Evolutionary conservation across 2,329 filamentous ascomycete genomes (phyloP).

Genomic region (Aspergillus jensenii): DNA sequence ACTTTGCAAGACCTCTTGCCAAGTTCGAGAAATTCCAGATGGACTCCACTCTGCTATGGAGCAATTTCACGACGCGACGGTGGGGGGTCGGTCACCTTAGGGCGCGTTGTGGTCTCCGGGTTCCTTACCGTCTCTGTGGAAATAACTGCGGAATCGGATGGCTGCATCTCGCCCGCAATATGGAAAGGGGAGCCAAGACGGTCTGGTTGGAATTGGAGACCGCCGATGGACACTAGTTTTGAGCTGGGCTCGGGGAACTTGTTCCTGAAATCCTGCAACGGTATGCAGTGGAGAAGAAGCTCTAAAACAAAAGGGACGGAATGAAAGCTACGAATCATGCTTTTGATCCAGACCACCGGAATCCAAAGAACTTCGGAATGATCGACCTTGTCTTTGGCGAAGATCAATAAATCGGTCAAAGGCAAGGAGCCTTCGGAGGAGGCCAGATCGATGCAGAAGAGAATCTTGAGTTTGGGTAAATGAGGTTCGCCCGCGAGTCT

Average conservation of each 20-base stretch:
- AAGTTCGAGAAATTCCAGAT: constrained; percentile 4
- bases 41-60: background rate
- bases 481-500: background rate
- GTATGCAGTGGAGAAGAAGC: constrained; percentile 17
- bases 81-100: background rate
- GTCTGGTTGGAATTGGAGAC: constrained; percentile 14
- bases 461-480: background rate
- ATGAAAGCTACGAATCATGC: constrained; percentile 4
- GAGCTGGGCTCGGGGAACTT: constrained; percentile 32
- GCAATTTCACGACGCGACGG: constrained; percentile 3
- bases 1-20: background rate
- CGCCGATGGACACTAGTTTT: constrained; percentile 29
- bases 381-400: constrained; percentile 3
- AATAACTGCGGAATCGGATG: constrained; percentile 1
- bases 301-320: constrained; percentile 1
- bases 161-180: constrained; percentile 9
- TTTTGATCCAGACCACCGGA: background rate
- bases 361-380: constrained; percentile 2
- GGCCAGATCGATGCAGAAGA: constrained; percentile 18
- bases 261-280: constrained; percentile 33
- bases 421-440: background rate
- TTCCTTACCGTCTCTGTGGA: constrained; percentile 4
- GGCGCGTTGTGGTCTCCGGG: background rate
- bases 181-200: constrained; percentile 12
- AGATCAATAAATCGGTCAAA: constrained; percentile 3